Evolutionary conservation across 352 stramenopile genomes (phyloP).

Genomic region (Phytophthora citricola): DNA sequence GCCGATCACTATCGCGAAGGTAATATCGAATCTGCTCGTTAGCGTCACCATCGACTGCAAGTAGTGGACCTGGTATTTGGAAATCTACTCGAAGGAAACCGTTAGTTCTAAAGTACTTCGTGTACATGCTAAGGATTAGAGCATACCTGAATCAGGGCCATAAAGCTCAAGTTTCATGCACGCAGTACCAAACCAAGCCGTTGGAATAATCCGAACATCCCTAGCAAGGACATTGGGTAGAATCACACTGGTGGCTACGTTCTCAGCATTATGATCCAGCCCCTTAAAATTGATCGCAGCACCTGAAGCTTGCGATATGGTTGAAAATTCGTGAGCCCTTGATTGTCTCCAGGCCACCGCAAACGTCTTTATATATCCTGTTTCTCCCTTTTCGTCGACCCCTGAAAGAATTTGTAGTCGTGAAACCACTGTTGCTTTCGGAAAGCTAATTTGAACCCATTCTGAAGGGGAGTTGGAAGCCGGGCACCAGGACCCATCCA

Average conservation of each 20-base stretch:
- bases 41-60: constrained; percentile 20
- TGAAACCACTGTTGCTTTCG: constrained; percentile 49
- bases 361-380: constrained; percentile 25
- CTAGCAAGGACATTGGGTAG: constrained; percentile 42
- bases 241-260: constrained; percentile 7
- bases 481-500: constrained; percentile 49
- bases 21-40: constrained; percentile 24
- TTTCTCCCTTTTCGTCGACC: constrained; percentile 17
- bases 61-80: constrained; percentile 4
- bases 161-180: constrained; percentile 60
- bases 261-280: background rate
- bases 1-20: constrained; percentile 27
- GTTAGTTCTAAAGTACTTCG: background rate
- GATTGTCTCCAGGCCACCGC: constrained; percentile 21
- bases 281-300: constrained; percentile 5
- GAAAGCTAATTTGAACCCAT: constrained; percentile 58
- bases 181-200: constrained; percentile 36
- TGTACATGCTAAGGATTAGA: too few species aligned
- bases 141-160: constrained; percentile 48
- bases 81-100: constrained; percentile 23
- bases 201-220: constrained; percentile 52
- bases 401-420: constrained; percentile 36
- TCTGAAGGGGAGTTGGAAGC: constrained; percentile 24
- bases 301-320: constrained; percentile 1
- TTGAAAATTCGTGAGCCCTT: constrained; percentile 3